phyloP scores from a whole-genome alignment of 2,329 filamentous ascomycete species.

The Arthrobotrys megalospora region DNA sequence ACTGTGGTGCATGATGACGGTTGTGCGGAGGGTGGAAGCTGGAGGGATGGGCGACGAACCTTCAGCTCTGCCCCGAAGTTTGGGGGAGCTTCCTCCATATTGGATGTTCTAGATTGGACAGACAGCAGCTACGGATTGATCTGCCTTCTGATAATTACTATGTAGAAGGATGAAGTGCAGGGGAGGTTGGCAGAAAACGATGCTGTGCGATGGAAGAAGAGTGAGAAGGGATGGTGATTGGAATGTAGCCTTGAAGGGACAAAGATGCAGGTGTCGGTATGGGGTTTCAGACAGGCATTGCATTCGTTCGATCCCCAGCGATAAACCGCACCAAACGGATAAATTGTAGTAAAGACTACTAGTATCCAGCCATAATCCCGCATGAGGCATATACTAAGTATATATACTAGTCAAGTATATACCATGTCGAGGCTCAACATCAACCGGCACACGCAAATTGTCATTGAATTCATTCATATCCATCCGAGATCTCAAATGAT shows the following conservation, averaged over 20 bases:
- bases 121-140: too few relatives aligned
- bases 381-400: constrained; percentile 46
- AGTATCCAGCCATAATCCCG: constrained; percentile 28
- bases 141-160: too few relatives aligned
- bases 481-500: constrained; percentile 1
- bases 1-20: constrained; percentile 4
- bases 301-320: background rate
- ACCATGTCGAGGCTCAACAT: background rate
- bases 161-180: background rate
- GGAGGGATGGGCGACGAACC: constrained; percentile 70
- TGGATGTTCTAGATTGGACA: background rate
- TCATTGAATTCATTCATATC: background rate
- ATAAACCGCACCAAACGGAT: constrained; percentile 19
- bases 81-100: constrained; percentile 79
- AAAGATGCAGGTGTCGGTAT: constrained; percentile 22
- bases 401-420: background rate
- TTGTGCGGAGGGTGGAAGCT: background rate
- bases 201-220: constrained; percentile 4
- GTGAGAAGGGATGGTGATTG: background rate
- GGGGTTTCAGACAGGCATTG: background rate
- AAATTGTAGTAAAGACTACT: constrained; percentile 11
- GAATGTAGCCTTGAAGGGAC: background rate
- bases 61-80: constrained; percentile 95
- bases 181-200: background rate
- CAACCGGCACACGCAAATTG: background rate